Percentiles rank a stretch among this genome's conserved stretches.
Conservation (phyloP, 768 basidiomycete species). For the Lentinus tigrinus region DNA sequence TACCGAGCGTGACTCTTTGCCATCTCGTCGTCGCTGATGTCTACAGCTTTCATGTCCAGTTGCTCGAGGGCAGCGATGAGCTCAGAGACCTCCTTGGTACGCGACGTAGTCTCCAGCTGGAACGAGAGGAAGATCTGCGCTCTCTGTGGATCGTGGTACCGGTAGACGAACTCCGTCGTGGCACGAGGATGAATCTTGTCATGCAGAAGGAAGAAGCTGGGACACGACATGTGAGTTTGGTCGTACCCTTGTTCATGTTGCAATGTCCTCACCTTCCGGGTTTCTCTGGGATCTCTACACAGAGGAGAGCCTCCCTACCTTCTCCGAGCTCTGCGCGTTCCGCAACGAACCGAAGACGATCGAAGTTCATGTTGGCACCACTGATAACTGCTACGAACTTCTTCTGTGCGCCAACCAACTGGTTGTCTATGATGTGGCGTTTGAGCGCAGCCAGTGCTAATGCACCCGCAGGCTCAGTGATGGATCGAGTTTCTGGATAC, state of each 20-base stretch:
- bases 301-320: slow-evolving; percentile 88
- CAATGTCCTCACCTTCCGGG: slow-evolving; percentile 79
- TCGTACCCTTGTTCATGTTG: too few relatives aligned
- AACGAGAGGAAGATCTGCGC: slow-evolving; percentile 94
- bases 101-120: slow-evolving; percentile 61
- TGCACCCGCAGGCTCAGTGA: slow-evolving; percentile 96
- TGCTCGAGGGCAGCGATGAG: slow-evolving; percentile 63
- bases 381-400: slow-evolving; percentile 90
- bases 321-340: slow-evolving; percentile 98
- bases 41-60: slow-evolving; percentile 77
- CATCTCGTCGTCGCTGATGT: slow-evolving; percentile 93
- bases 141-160: slow-evolving; percentile 68
- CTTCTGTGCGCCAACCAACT: slow-evolving; percentile 79
- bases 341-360: slow-evolving; percentile 93
- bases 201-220: slow-evolving; percentile 86
- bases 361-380: slow-evolving; percentile 99
- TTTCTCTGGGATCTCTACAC: slow-evolving; percentile 90
- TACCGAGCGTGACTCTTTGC: slow-evolving; percentile 94
- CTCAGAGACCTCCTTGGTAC: slow-evolving; percentile 59
- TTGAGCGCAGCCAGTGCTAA: slow-evolving; percentile 91
- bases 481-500: slow-evolving; percentile 81
- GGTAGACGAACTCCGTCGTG: slow-evolving; percentile 95
- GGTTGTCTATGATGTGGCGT: slow-evolving; percentile 77
- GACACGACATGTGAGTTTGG: background rate
- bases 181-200: slow-evolving; percentile 86